These are phyloP conservation scores for Zopfia rhizophila DNA, from an alignment of 2,329 filamentous ascomycete species.

Conservation along the genomic window DNA sequence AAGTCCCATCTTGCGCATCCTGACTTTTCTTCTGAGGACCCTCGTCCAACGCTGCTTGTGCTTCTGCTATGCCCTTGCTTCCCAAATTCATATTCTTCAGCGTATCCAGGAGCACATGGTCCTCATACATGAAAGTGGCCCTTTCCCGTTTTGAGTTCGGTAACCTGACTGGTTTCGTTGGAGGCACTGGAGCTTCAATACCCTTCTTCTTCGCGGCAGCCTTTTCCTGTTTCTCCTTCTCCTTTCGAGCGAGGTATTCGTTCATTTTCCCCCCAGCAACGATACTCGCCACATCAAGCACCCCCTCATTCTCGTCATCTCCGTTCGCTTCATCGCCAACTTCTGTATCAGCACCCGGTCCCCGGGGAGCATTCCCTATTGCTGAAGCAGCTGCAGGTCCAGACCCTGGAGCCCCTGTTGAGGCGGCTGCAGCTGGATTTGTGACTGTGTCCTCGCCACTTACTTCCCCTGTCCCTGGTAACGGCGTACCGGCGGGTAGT, in stretches of 20 bases:
- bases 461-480: constrained; percentile 62
- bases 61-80: constrained; percentile 59
- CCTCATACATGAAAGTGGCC: constrained; percentile 79
- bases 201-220: constrained; percentile 67
- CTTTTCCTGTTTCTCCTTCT: constrained; percentile 79
- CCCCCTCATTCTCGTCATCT: constrained; percentile 73
- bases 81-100: constrained; percentile 62
- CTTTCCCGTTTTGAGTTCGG: constrained; percentile 77
- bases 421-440: constrained; percentile 67
- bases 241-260: constrained; percentile 84
- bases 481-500: constrained; percentile 62
- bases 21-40: constrained; percentile 53
- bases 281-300: constrained; percentile 85
- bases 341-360: constrained; percentile 65
- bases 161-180: constrained; percentile 68
- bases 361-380: constrained; percentile 59
- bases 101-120: constrained; percentile 66
- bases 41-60: constrained; percentile 63
- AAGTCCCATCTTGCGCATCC: constrained; percentile 42
- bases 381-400: constrained; percentile 56
- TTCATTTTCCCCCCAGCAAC: constrained; percentile 83
- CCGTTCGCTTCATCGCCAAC: constrained; percentile 62
- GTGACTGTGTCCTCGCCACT: constrained; percentile 48
- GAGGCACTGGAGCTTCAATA: constrained; percentile 66
- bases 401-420: constrained; percentile 62